Conservation (phyloP, 345 rosid species). For the Acer campestre region DNA sequence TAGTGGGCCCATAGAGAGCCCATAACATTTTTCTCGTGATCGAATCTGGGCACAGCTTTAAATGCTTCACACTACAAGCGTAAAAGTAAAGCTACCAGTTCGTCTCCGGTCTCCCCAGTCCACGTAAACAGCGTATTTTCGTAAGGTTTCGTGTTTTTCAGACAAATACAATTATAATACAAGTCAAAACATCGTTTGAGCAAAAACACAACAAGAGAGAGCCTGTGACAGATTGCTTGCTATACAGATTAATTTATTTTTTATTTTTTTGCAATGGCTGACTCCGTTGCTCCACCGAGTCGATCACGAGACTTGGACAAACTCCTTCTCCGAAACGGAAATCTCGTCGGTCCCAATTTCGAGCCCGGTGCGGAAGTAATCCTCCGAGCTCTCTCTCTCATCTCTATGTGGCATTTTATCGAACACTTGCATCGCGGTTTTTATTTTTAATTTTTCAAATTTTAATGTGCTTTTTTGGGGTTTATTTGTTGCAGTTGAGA, state of each 20-base stretch:
- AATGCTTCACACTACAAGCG: conserved; percentile 10
- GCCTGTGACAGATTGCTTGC: too few species aligned
- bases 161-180: too few species aligned
- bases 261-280: conserved; percentile 48
- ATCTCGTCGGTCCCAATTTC: conserved; percentile 80
- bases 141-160: background rate
- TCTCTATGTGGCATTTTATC: conserved; percentile 17
- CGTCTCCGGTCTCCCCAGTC: too few species aligned
- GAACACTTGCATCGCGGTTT: conserved; percentile 7
- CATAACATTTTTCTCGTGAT: too few species aligned
- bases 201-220: too few species aligned
- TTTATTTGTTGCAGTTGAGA: conserved; percentile 52
- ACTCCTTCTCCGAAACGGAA: conserved; percentile 89
- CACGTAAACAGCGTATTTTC: background rate
- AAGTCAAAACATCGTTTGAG: too few species aligned
- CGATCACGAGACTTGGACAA: conserved; percentile 92
- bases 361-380: conserved; percentile 69
- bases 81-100: conserved; percentile 21
- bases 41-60: too few species aligned
- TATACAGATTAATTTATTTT: background rate
- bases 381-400: background rate
- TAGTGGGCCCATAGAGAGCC: too few species aligned
- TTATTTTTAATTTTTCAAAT: background rate
- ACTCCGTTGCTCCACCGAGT: conserved; percentile 45
- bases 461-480: background rate